A percentile compares a stretch with the other conserved stretches of the same genome.
Conservation (phyloP, 495 filamentous ascomycete species). For the Diplogelasinospora grovesii region DNA sequence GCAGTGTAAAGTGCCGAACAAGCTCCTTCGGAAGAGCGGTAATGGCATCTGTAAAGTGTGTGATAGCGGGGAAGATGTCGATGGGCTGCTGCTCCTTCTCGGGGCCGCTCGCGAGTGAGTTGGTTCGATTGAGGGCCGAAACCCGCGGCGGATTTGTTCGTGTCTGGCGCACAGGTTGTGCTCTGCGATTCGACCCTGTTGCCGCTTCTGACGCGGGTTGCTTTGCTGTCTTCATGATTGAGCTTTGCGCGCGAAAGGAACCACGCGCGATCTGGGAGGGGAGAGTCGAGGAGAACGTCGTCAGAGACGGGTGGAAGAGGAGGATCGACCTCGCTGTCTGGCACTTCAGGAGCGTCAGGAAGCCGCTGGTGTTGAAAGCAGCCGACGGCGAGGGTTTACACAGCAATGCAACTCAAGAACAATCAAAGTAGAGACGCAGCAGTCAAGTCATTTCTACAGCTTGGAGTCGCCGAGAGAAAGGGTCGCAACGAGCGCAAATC, state of each 20-base stretch:
- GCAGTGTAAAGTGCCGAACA: constrained; percentile 83
- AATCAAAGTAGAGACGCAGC: background rate
- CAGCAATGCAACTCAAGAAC: background rate
- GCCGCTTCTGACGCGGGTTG: constrained; percentile 33
- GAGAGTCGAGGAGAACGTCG: background rate
- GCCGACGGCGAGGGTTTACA: background rate
- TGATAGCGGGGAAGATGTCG: constrained; percentile 84
- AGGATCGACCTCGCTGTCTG: background rate
- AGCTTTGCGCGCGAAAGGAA: background rate
- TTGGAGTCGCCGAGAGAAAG: background rate
- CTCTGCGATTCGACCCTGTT: constrained; percentile 43
- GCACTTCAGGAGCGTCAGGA: background rate
- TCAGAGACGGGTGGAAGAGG: constrained; percentile 1
- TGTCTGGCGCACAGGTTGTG: constrained; percentile 54
- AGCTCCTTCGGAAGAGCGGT: constrained; percentile 91
- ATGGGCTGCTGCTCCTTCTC: constrained; percentile 43
- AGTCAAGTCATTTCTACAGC: constrained; percentile 11
- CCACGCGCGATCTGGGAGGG: background rate
- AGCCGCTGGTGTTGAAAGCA: constrained; percentile 1
- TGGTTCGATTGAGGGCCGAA: constrained; percentile 36
- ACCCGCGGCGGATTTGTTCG: constrained; percentile 48
- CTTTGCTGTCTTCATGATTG: constrained; percentile 47
- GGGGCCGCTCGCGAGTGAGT: constrained; percentile 37
- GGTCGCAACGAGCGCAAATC: constrained; percentile 8
- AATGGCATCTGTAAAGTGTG: constrained; percentile 89